These are phyloP conservation scores for Pisolithus sp. DNA, from an alignment of 768 basidiomycete genomes.

Conservation along the genomic window DNA sequence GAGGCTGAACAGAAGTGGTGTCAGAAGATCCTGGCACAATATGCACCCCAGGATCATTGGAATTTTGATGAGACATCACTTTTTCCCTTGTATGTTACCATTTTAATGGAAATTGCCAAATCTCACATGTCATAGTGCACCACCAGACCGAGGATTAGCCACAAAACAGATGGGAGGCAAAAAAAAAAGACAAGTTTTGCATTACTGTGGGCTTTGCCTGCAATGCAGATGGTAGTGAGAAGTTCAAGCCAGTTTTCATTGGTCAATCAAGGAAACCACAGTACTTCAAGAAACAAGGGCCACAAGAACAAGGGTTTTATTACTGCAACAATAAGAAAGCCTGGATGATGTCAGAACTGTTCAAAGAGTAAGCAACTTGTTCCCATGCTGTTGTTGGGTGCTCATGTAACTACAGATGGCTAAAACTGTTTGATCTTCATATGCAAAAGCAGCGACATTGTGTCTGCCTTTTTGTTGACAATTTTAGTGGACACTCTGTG, in stretches of 20 bases:
- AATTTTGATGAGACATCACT: slow-evolving; percentile 14
- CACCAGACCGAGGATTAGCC: too few relatives aligned
- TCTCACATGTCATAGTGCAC: too few relatives aligned
- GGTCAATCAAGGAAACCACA: too few relatives aligned
- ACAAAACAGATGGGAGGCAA: too few relatives aligned
- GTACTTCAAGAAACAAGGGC: slow-evolving; percentile 4
- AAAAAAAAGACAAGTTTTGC: too few relatives aligned
- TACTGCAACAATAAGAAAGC: slow-evolving; percentile 34
- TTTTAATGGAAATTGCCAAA: slow-evolving; percentile 11
- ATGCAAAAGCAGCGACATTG: slow-evolving; percentile 6
- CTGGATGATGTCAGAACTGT: slow-evolving; percentile 34
- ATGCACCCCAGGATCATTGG: slow-evolving; percentile 17
- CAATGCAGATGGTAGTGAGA: too few relatives aligned
- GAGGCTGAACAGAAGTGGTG: slow-evolving; percentile 16
- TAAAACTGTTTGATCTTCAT: slow-evolving; percentile 18
- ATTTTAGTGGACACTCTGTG: slow-evolving; percentile 2
- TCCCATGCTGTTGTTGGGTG: background rate
- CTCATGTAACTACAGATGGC: slow-evolving; percentile 12
- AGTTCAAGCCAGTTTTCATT: too few relatives aligned
- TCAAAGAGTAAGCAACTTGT: slow-evolving; percentile 19
- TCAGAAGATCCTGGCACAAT: slow-evolving; percentile 14
- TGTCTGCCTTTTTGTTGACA: slow-evolving; percentile 7
- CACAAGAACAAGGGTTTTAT: slow-evolving; percentile 24
- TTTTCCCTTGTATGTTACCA: slow-evolving; percentile 34
- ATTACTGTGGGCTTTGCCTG: too few relatives aligned